Conservation (phyloP, 306 rosid genomes). For the Dicorynia guianensis region DNA sequence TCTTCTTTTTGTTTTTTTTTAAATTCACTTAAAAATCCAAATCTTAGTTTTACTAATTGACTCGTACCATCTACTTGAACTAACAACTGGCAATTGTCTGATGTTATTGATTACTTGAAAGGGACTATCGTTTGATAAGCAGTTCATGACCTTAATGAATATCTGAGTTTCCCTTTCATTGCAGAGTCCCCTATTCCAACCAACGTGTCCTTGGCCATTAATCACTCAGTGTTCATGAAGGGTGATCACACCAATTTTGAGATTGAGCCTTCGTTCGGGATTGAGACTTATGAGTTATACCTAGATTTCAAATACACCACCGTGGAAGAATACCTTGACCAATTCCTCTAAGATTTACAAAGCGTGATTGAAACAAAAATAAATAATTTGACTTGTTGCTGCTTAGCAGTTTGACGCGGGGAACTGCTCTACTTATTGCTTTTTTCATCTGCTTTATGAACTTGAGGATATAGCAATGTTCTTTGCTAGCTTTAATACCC, state of each 20-base stretch:
- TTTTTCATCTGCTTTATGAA: conserved; percentile 7
- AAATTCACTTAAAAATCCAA: no score
- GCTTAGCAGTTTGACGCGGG: conserved; percentile 10
- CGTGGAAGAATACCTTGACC: conserved; percentile 78
- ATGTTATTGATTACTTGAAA: no score
- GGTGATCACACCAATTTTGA: conserved; percentile 89
- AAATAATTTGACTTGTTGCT: conserved; percentile 23
- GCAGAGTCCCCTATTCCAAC: conserved; percentile 81
- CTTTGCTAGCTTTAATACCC: no score
- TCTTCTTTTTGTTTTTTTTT: no score
- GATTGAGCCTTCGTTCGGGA: conserved; percentile 83
- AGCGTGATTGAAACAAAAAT: background rate
- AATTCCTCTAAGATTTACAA: conserved; percentile 59
- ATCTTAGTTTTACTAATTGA: no score
- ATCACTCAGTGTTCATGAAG: conserved; percentile 74
- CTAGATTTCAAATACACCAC: conserved; percentile 86
- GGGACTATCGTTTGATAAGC: no score
- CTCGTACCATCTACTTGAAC: no score
- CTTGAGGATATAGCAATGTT: background rate
- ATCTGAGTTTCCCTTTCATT: background rate
- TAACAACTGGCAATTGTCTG: conserved; percentile 10
- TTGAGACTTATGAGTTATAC: conserved; percentile 78
- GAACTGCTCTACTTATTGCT: background rate
- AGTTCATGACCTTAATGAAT: no score
- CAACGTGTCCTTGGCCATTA: conserved; percentile 65